Evolutionary conservation across 352 stramenopile genomes (phyloP), one percentile per base, ranked within the genome.

Genomic region (Thalassiosira mediterranea): DNA sequence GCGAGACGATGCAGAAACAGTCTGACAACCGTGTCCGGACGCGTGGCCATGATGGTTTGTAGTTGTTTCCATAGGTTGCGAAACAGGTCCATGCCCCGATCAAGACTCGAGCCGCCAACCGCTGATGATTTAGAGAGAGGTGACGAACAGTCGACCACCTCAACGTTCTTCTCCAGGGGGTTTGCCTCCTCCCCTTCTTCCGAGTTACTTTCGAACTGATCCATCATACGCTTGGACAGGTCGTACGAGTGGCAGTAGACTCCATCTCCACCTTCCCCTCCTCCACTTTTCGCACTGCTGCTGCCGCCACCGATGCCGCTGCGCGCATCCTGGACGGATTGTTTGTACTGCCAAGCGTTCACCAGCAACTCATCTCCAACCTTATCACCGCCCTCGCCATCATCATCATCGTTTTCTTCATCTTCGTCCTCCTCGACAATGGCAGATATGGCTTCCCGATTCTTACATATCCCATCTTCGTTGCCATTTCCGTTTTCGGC

Each of bases 271-370:
- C 15, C 48, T 3, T 19, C 26, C 19, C 4, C 21, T 37, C 26
- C 47, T 8, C 52, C 42, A 23, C 19, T 40, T 26, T 21, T 57
- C n/a, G 21, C 29, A 46, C 13, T 40, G 15, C 51, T 42, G 13
- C 44, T 32, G 37, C 11, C 10, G 15, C 25, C 25, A 17, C 5
- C 4, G 11, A 76, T 64, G 34, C 72, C 65, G 31, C 37, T 76
- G 19, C 79, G 69, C 52, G 83, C 47, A 37, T 80, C 57, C 68
- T 91, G 86, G 11, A 91, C 73, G 15, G 82, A 89, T 57, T 80
- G 81, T 58, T 79, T 75, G 61, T 92, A 92, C 52, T 90, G 87
- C 83, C 82, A 92, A 31, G 87, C 87, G 70, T 89, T 86, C n/a
- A 84, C 51, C 2, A 92, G 59, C 21, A 48, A 42, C 25, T 71